These are phyloP conservation scores for Alternaria metachromatica DNA, from an alignment of 2,329 filamentous ascomycete genomes.

Conservation along the genomic window DNA sequence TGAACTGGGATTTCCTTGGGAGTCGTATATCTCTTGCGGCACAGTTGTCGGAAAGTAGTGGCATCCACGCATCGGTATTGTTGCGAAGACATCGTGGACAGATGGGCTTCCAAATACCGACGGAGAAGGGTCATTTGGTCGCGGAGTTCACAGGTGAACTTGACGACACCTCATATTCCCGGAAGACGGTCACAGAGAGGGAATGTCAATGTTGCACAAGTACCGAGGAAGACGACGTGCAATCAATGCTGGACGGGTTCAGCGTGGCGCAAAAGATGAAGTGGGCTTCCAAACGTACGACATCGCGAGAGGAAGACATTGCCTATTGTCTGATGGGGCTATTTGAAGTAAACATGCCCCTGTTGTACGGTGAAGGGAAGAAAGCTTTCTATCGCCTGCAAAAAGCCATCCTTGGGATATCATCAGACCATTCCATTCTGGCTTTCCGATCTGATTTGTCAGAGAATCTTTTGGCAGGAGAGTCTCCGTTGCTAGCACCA, in stretches of 20 bases:
- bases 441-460: background rate
- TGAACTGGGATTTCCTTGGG: conserved; percentile 17
- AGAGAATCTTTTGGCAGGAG: fast-evolving
- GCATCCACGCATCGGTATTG: background rate
- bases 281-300: background rate
- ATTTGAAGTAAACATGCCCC: conserved; percentile 22
- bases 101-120: background rate
- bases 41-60: background rate
- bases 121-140: background rate
- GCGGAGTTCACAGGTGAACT: too few species aligned
- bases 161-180: background rate
- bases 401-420: conserved; percentile 18
- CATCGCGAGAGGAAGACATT: conserved; percentile 19
- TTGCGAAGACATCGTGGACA: background rate
- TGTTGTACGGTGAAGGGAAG: conserved; percentile 36
- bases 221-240: too few species aligned
- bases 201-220: background rate
- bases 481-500: background rate
- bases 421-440: background rate
- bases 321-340: conserved; percentile 29
- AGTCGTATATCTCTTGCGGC: background rate
- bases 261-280: conserved; percentile 1
- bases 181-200: background rate
- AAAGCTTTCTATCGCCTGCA: conserved; percentile 26
- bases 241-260: background rate